Percentiles rank a stretch among this genome's conserved stretches.
These are phyloP conservation scores for Capsicum chinense DNA, from an alignment of 257 asterid species.

Conservation along the genomic window DNA sequence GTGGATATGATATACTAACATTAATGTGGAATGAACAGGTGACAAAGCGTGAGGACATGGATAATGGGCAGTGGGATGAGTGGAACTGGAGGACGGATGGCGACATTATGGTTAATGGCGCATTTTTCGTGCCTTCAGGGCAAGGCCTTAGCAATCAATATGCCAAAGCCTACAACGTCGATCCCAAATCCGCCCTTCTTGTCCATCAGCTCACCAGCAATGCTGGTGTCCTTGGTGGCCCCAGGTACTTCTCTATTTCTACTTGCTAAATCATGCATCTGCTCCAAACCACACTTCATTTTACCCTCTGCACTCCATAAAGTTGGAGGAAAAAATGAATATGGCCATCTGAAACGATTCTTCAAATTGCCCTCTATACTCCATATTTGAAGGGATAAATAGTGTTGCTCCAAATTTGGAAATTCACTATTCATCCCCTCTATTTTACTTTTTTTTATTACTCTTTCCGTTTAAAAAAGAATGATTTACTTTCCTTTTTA, in stretches of 20 bases:
- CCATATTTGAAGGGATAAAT: too few relatives aligned
- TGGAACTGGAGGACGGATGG: conserved; percentile 56
- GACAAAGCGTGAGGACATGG: conserved; percentile 48
- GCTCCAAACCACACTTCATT: too few relatives aligned
- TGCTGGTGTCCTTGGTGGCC: conserved; percentile 42
- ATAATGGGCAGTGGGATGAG: conserved; percentile 33
- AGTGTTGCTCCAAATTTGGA: too few relatives aligned
- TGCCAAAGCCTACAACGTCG: conserved; percentile 45
- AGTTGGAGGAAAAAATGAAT: too few relatives aligned
- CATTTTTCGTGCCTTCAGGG: conserved; percentile 48
- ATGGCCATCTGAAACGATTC: too few relatives aligned
- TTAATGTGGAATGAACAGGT: conserved; percentile 32
- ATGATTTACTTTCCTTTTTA: too few relatives aligned
- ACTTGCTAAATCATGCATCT: neutral
- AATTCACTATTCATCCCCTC: too few relatives aligned
- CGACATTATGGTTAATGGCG: conserved; percentile 49
- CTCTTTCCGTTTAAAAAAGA: too few relatives aligned
- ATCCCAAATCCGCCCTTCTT: conserved; percentile 44
- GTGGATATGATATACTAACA: neutral
- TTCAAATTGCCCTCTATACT: too few relatives aligned
- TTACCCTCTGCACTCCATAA: too few relatives aligned
- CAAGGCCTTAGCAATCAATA: conserved; percentile 41
- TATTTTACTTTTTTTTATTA: too few relatives aligned
- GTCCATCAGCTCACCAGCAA: conserved; percentile 45
- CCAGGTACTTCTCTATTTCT: conserved; percentile 26